Evolutionary conservation across 306 rosid genomes (phyloP).

Genomic region (Neltuma alba): DNA sequence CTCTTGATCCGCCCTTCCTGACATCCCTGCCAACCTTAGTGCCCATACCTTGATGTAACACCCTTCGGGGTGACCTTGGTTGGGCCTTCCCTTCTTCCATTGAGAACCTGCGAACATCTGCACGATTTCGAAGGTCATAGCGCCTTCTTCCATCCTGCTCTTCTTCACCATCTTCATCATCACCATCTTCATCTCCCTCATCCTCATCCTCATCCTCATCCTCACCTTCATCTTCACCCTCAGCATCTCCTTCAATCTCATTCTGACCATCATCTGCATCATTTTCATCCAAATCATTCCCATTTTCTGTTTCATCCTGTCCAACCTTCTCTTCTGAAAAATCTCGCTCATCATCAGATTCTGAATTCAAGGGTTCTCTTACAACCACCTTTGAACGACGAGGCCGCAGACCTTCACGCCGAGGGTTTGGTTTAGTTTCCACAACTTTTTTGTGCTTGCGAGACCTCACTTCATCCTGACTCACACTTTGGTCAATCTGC

Average conservation of each 20-base stretch:
- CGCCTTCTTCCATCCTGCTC: constrained; percentile 93
- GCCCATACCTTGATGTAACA: constrained; percentile 93
- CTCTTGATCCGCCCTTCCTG: constrained; percentile 90
- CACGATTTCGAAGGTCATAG: constrained; percentile 95
- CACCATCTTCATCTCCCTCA: constrained; percentile 61
- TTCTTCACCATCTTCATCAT: constrained; percentile 69
- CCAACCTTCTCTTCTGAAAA: constrained; percentile 73
- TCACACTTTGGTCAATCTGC: constrained; percentile 48
- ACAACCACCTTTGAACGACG: constrained; percentile 65
- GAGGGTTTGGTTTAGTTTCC: constrained; percentile 58
- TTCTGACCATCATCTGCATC: constrained; percentile 85
- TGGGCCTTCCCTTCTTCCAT: constrained; percentile 79
- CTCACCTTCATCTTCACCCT: constrained; percentile 59
- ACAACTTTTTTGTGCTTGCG: constrained; percentile 58
- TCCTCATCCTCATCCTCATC: constrained; percentile 49
- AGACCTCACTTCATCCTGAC: constrained; percentile 57
- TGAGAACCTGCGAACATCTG: constrained; percentile 84
- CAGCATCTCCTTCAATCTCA: constrained; percentile 71
- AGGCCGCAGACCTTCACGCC: constrained; percentile 97
- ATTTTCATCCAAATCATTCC: constrained; percentile 75
- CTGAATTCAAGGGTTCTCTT: constrained; percentile 53
- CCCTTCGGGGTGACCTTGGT: constrained; percentile 90
- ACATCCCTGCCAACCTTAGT: constrained; percentile 86
- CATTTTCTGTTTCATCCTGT: constrained; percentile 87
- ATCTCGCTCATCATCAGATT: constrained; percentile 72